Conservation (phyloP, 2,329 filamentous ascomycete species). For the Pseudopyrenochaeta lycopersici region DNA sequence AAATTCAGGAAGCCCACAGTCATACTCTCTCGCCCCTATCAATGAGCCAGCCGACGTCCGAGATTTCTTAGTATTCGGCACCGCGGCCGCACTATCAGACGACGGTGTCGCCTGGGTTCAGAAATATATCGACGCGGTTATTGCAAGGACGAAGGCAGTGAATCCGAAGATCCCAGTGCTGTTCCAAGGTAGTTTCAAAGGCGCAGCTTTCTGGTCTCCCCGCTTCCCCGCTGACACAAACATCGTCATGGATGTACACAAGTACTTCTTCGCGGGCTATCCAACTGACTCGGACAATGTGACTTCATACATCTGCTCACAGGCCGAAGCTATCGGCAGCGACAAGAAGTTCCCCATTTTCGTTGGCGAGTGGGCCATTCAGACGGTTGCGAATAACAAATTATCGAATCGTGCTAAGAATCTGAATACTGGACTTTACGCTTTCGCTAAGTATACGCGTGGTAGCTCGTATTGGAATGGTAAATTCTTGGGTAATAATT, state of each 20-base stretch:
- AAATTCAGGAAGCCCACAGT: conserved; percentile 33
- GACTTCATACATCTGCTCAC: conserved; percentile 18
- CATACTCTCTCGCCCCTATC: conserved; percentile 48
- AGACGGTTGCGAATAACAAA: conserved; percentile 45
- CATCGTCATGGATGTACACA: conserved; percentile 26
- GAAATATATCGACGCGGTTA: conserved; percentile 40
- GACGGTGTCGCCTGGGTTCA: conserved; percentile 41
- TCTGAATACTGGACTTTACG: conserved; percentile 45
- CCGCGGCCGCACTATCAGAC: conserved; percentile 38
- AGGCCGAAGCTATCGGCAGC: conserved; percentile 19
- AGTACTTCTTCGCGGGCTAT: conserved; percentile 27
- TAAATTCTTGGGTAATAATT: conserved; percentile 21
- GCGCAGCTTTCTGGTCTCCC: conserved; percentile 16
- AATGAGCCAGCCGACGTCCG: conserved; percentile 49
- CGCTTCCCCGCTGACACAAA: conserved; percentile 3
- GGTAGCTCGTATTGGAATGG: conserved; percentile 44
- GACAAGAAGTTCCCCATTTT: conserved; percentile 34
- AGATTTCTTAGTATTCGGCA: conserved; percentile 44
- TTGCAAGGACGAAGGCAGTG: conserved; percentile 17
- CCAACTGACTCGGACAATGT: conserved; percentile 18
- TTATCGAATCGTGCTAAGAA: conserved; percentile 35
- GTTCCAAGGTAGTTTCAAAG: conserved; percentile 13
- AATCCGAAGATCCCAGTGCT: conserved; percentile 10
- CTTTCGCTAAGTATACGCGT: conserved; percentile 42
- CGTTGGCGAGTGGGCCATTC: conserved; percentile 48